phyloP scores from a whole-genome alignment of 2,329 filamentous ascomycete species.

The Lachnellula suecica region DNA sequence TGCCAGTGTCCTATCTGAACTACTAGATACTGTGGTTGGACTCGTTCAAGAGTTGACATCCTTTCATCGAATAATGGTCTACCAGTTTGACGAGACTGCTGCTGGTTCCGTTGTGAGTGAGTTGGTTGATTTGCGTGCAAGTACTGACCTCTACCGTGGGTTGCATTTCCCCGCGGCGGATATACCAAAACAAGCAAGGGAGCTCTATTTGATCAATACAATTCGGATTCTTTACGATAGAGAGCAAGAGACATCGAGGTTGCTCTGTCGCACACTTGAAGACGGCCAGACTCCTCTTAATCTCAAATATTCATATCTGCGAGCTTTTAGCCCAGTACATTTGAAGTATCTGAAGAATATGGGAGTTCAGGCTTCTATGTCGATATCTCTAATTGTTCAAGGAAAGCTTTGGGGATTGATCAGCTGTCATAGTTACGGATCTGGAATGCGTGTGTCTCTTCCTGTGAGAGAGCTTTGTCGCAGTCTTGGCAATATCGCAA shows the following conservation, averaged over 20 bases:
- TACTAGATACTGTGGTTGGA: constrained; percentile 10
- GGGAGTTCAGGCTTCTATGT: constrained; percentile 88
- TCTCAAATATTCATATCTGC: constrained; percentile 78
- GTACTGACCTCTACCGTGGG: constrained; percentile 3
- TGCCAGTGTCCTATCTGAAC: background rate
- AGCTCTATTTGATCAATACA: constrained; percentile 86
- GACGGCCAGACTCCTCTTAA: constrained; percentile 74
- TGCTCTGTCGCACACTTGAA: constrained; percentile 73
- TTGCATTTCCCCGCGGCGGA: constrained; percentile 69
- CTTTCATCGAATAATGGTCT: constrained; percentile 14
- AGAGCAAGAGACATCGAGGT: constrained; percentile 71
- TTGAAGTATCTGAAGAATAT: constrained; percentile 84
- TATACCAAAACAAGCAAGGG: constrained; percentile 78
- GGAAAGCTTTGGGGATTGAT: constrained; percentile 83
- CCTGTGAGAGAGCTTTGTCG: constrained; percentile 89
- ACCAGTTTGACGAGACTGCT: constrained; percentile 13
- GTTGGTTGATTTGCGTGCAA: constrained; percentile 1
- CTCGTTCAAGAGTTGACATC: constrained; percentile 11
- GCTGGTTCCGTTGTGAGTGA: constrained; percentile 17
- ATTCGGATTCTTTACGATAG: constrained; percentile 83
- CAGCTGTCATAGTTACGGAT: constrained; percentile 77
- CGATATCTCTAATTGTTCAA: constrained; percentile 84
- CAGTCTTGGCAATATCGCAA: constrained; percentile 52
- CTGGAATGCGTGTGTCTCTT: constrained; percentile 84
- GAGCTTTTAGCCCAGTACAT: constrained; percentile 86